phyloP scores from a whole-genome alignment of 768 basidiomycete genomes.

The Suillus clintonianus region DNA sequence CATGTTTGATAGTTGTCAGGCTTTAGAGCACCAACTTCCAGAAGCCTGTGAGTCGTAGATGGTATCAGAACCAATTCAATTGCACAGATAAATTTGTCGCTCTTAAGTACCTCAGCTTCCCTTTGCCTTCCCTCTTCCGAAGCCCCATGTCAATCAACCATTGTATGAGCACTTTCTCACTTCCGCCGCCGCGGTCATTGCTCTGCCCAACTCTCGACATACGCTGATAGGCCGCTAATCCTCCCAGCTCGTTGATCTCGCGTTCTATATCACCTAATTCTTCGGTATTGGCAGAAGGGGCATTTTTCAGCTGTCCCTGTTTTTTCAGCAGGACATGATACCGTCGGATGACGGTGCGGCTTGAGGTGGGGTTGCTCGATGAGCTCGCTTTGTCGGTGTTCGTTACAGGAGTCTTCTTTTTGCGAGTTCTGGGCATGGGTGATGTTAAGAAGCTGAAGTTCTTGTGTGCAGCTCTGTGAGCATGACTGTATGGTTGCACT shows the following conservation, averaged over 20 bases:
- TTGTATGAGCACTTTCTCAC: constrained; percentile 72
- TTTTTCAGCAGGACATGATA: constrained; percentile 83
- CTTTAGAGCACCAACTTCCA: constrained; percentile 87
- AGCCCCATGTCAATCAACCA: constrained; percentile 68
- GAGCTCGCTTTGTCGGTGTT: constrained; percentile 21
- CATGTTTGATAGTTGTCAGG: constrained; percentile 78
- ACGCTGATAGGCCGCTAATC: constrained; percentile 76
- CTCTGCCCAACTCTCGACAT: constrained; percentile 85
- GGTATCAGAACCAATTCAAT: neutral
- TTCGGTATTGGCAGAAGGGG: constrained; percentile 17
- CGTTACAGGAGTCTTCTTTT: constrained; percentile 50
- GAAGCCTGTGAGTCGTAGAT: constrained; percentile 50
- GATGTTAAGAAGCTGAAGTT: neutral
- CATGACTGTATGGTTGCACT: neutral
- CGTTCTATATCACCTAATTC: constrained; percentile 55
- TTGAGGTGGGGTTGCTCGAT: constrained; percentile 59
- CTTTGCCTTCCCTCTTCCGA: constrained; percentile 23
- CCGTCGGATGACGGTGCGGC: constrained; percentile 71
- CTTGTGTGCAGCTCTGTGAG: neutral
- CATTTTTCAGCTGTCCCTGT: constrained; percentile 49
- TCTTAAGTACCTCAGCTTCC: constrained; percentile 33
- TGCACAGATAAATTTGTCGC: constrained; percentile 8
- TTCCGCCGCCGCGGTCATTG: constrained; percentile 83
- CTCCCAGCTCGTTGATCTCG: constrained; percentile 73
- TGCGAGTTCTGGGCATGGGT: constrained; percentile 44